Percentiles rank a stretch among this genome's conserved stretches.
phyloP scores from a whole-genome alignment of 345 rosid species.

The Arabis alpina region DNA sequence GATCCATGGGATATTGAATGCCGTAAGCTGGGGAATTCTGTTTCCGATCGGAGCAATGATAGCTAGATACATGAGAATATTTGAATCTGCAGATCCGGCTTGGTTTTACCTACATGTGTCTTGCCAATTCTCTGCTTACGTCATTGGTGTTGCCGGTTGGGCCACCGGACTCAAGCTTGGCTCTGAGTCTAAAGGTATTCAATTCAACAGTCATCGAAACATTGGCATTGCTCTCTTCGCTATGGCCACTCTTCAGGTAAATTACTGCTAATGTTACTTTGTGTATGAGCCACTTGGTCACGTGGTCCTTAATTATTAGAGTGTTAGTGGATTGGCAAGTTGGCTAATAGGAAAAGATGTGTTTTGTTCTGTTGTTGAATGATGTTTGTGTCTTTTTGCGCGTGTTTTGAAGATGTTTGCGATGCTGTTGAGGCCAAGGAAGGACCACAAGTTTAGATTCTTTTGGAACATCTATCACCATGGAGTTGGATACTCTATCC shows the following conservation, averaged over 20 bases:
- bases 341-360: slow-evolving; percentile 18
- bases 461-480: slow-evolving; percentile 94
- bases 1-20: slow-evolving; percentile 50
- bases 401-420: slow-evolving; percentile 65
- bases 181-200: slow-evolving; percentile 33
- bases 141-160: slow-evolving; percentile 51
- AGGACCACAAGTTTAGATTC: slow-evolving; percentile 81
- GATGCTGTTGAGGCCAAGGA: slow-evolving; percentile 73
- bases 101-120: slow-evolving; percentile 51
- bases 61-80: slow-evolving; percentile 43
- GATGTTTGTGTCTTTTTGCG: slow-evolving; percentile 23
- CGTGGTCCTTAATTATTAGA: not conserved
- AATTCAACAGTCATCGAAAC: slow-evolving; percentile 36
- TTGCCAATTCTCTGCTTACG: slow-evolving; percentile 46
- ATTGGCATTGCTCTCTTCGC: slow-evolving; percentile 47
- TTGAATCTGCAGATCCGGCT: slow-evolving; percentile 41
- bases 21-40: slow-evolving; percentile 51
- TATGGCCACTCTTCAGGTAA: slow-evolving; percentile 49
- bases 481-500: slow-evolving; percentile 63
- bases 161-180: slow-evolving; percentile 51
- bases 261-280: not conserved
- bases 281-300: too few species aligned
- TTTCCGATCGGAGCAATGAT: slow-evolving; percentile 48
- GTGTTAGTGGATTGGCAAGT: slow-evolving; percentile 1
- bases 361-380: slow-evolving; percentile 33